These are phyloP conservation scores for Bullera alba DNA, from an alignment of 768 basidiomycete species.

Conservation along the genomic window DNA sequence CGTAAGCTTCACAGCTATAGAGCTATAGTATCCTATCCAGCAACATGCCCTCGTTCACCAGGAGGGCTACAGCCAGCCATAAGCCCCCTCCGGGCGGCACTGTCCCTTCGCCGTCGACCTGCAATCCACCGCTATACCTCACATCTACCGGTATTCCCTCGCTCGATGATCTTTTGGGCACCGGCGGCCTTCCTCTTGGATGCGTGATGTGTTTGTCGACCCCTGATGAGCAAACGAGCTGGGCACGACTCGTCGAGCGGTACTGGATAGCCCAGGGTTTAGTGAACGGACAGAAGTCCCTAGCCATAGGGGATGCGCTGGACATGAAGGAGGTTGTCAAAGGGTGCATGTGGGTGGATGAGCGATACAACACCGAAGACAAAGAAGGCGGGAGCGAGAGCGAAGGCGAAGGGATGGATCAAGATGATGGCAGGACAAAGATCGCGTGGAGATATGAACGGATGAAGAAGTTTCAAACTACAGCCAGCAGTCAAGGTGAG, in stretches of 20 bases:
- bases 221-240: conserved; percentile 80
- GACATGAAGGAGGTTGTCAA: conserved; percentile 55
- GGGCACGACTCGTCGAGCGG: conserved; percentile 74
- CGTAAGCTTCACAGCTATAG: too few relatives aligned
- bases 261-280: conserved; percentile 88
- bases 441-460: conserved; percentile 97
- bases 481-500: conserved; percentile 50
- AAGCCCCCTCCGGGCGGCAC: conserved; percentile 34
- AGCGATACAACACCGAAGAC: not conserved
- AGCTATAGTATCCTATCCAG: too few relatives aligned
- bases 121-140: conserved; percentile 35
- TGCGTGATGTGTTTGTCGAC: conserved; percentile 65
- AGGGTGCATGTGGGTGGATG: conserved; percentile 75
- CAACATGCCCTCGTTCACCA: not conserved
- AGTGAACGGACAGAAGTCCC: conserved; percentile 60
- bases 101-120: conserved; percentile 40
- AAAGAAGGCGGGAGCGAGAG: conserved; percentile 33
- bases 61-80: not conserved
- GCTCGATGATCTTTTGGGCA: conserved; percentile 89
- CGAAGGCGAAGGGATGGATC: conserved; percentile 44
- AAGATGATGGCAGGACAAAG: conserved; percentile 51
- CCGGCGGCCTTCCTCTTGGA: conserved; percentile 72
- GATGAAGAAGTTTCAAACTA: conserved; percentile 88
- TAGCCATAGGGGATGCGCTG: conserved; percentile 57
- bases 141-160: conserved; percentile 82